Evolutionary conservation across 257 asterid genomes (phyloP).

Genomic region (Penstemon newberryi): DNA sequence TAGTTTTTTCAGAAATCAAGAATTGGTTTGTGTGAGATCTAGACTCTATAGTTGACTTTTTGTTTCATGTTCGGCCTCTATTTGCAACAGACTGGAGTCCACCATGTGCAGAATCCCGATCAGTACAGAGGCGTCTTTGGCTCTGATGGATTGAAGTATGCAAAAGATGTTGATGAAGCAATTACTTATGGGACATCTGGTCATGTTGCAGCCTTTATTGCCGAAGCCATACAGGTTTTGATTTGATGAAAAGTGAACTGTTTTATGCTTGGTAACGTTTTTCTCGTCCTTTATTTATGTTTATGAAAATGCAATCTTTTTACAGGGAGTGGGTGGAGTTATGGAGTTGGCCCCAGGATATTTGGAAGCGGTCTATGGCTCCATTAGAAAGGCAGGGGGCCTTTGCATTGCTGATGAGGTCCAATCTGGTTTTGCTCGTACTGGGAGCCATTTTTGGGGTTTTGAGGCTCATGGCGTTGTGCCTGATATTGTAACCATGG

Average conservation of each 20-base stretch:
- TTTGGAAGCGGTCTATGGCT: conserved; percentile 70
- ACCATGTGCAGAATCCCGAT: conserved; percentile 88
- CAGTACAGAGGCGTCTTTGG: conserved; percentile 90
- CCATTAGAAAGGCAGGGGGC: conserved; percentile 80
- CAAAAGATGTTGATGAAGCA: conserved; percentile 84
- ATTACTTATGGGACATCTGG: conserved; percentile 88
- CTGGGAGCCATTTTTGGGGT: conserved; percentile 95
- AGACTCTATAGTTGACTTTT: too few relatives aligned
- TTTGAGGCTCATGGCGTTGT: conserved; percentile 87
- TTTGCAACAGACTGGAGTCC: conserved; percentile 75
- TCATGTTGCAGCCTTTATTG: conserved; percentile 73
- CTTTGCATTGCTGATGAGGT: conserved; percentile 97
- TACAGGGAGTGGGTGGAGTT: conserved; percentile 93
- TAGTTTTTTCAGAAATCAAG: too few relatives aligned
- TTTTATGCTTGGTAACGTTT: not conserved
- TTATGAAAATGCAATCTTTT: conserved; percentile 20
- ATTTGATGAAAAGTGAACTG: conserved; percentile 7
- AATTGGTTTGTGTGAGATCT: too few relatives aligned
- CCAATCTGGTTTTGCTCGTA: conserved; percentile 90
- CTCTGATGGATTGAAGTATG: conserved; percentile 80
- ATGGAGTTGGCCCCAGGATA: conserved; percentile 98
- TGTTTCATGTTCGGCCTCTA: not conserved
- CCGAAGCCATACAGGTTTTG: conserved; percentile 89
- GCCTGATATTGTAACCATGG: conserved; percentile 98
- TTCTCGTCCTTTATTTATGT: conserved; percentile 12